Percentiles rank a stretch among this genome's conserved stretches.
Evolutionary conservation across 768 basidiomycete genomes (phyloP).

Genomic region (Leccinum uliginosum): DNA sequence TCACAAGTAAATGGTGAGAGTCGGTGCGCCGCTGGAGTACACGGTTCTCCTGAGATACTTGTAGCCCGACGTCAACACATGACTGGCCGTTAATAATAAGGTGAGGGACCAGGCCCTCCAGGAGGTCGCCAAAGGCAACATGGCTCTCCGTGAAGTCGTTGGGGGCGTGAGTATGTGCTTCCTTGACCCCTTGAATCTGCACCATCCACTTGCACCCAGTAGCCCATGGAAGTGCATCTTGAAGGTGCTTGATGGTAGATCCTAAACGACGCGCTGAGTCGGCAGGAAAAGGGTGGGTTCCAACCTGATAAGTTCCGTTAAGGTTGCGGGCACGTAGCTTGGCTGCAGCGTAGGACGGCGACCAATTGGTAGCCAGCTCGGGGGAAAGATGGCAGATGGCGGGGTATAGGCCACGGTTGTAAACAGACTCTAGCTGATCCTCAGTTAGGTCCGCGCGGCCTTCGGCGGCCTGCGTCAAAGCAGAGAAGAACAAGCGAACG

Average conservation of each 20-base stretch:
- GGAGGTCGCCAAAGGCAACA: neutral
- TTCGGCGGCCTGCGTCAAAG: neutral
- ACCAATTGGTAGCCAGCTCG: conserved; percentile 3
- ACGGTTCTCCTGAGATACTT: conserved; percentile 1
- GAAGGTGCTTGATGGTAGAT: neutral
- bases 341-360: neutral
- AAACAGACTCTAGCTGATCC: neutral
- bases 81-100: neutral
- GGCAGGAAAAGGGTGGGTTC: conserved; percentile 1
- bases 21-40: conserved; percentile 7
- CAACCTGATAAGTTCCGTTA: neutral
- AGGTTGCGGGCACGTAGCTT: neutral
- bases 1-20: neutral
- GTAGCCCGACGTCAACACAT: conserved; percentile 6
- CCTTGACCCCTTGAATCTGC: conserved; percentile 7
- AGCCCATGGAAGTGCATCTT: neutral
- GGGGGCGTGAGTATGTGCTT: neutral
- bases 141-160: neutral
- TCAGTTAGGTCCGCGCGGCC: neutral
- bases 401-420: neutral
- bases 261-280: neutral
- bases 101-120: neutral
- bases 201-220: conserved; percentile 6
- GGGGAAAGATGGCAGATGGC: neutral
- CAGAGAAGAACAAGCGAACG: conserved; percentile 1